Percentiles rank a stretch among this genome's conserved stretches.
Evolutionary conservation across 192 early-diverging fungal species (phyloP).

Genomic region (Ambispora gerdemannii): DNA sequence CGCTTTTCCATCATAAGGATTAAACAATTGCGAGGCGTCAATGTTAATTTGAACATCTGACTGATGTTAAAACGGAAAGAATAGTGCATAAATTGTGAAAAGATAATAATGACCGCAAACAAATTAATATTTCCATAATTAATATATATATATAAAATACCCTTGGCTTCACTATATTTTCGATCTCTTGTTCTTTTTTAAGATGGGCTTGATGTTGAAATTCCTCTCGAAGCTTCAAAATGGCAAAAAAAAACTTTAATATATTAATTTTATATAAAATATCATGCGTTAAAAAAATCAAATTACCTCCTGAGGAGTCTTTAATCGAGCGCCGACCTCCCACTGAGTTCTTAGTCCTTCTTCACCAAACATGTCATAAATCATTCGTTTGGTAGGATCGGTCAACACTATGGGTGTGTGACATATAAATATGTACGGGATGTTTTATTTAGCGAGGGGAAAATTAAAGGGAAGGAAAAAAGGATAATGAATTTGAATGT

Average conservation of each 20-base stretch:
- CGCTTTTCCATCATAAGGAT: constrained; percentile 38
- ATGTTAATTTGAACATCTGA: constrained; percentile 52
- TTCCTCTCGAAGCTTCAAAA: constrained; percentile 56
- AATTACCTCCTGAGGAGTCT: constrained; percentile 66
- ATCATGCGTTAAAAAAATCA: background rate
- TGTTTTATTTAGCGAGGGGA: too few relatives aligned
- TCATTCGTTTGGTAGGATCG: constrained; percentile 69
- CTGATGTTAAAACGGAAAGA: background rate
- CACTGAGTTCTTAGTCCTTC: constrained; percentile 66
- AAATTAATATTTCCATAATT: background rate
- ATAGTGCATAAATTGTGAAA: background rate
- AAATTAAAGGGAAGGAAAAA: background rate
- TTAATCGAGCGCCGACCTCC: constrained; percentile 64
- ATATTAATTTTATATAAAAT: background rate
- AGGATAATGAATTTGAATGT: background rate
- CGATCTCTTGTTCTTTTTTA: constrained; percentile 60
- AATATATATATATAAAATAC: constrained; percentile 15
- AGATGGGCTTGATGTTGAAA: constrained; percentile 61
- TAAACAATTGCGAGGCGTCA: constrained; percentile 50
- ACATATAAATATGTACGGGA: too few relatives aligned
- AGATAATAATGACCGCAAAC: background rate
- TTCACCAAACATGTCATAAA: constrained; percentile 94
- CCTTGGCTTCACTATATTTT: constrained; percentile 62
- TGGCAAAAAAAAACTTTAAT: background rate
- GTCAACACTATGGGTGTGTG: constrained; percentile 61